Evolutionary conservation across 345 rosid genomes (phyloP).

Genomic region (Eucalyptus decipiens): DNA sequence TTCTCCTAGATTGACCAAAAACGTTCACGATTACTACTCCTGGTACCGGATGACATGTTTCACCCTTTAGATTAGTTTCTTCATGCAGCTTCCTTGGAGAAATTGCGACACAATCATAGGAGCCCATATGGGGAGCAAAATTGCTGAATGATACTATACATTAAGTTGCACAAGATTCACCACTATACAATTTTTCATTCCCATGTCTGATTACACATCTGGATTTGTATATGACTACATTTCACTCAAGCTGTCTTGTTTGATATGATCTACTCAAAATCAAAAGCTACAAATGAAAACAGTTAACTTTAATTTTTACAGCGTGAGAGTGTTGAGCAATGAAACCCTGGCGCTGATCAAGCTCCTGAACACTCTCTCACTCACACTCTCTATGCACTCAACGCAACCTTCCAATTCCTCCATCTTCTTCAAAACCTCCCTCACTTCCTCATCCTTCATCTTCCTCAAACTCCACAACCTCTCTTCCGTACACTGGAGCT

Average conservation of each 20-base stretch:
- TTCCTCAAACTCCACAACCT: slow-evolving; percentile 29
- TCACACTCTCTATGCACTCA: slow-evolving; percentile 12
- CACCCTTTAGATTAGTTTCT: not conserved
- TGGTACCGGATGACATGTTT: not conserved
- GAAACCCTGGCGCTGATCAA: slow-evolving; percentile 47
- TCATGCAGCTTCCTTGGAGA: not conserved
- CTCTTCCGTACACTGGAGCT: slow-evolving; percentile 16
- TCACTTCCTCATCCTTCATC: slow-evolving; percentile 36
- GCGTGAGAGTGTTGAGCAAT: slow-evolving; percentile 39
- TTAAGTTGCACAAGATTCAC: not conserved
- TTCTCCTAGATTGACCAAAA: not conserved
- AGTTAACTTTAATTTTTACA: not conserved
- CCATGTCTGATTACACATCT: not conserved
- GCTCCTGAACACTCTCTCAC: slow-evolving; percentile 38
- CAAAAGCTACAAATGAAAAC: not conserved
- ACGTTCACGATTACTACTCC: not conserved
- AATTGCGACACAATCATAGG: not conserved
- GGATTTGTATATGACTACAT: not conserved
- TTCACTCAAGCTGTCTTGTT: not conserved
- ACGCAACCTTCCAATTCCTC: slow-evolving; percentile 25
- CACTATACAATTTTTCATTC: not conserved
- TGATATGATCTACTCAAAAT: not conserved
- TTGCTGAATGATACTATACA: not conserved
- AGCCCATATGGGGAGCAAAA: not conserved
- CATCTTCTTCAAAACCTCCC: slow-evolving; percentile 23